Evolutionary conservation across 2,329 filamentous ascomycete genomes (phyloP).

Genomic region (Ambrosiella xylebori): DNA sequence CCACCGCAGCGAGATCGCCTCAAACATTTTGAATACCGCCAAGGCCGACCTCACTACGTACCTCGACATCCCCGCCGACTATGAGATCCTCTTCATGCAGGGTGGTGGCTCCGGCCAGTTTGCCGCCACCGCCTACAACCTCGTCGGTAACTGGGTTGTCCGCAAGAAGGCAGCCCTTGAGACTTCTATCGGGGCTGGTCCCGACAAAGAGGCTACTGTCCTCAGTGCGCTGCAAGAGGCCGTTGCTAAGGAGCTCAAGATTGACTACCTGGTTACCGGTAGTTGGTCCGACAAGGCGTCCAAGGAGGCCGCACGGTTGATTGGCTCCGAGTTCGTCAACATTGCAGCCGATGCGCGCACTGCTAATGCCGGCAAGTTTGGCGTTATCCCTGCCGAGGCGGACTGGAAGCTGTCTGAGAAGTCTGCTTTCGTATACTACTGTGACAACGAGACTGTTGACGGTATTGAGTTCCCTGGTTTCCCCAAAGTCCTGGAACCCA

Average conservation of each 20-base stretch:
- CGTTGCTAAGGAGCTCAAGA: conserved; percentile 52
- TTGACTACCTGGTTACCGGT: conserved; percentile 85
- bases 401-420: conserved; percentile 57
- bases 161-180: conserved; percentile 44
- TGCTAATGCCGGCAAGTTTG: conserved; percentile 64
- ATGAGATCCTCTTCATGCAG: conserved; percentile 80
- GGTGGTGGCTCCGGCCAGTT: conserved; percentile 77
- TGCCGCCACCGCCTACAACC: conserved; percentile 66
- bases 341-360: conserved; percentile 52
- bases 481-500: conserved; percentile 45
- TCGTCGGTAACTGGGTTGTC: conserved; percentile 68
- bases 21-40: conserved; percentile 59
- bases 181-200: conserved; percentile 30
- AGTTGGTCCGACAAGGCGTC: conserved; percentile 77
- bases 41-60: conserved; percentile 57
- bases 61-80: conserved; percentile 69
- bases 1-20: conserved; percentile 66
- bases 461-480: conserved; percentile 75
- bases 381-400: conserved; percentile 59
- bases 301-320: conserved; percentile 60
- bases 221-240: conserved; percentile 41
- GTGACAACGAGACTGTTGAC: conserved; percentile 88
- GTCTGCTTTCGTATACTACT: conserved; percentile 68
- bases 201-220: conserved; percentile 27
- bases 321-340: conserved; percentile 68